Evolutionary conservation across 345 rosid genomes (phyloP), one percentile per base, ranked within the genome.

Genomic region (Ceriops zippeliana): DNA sequence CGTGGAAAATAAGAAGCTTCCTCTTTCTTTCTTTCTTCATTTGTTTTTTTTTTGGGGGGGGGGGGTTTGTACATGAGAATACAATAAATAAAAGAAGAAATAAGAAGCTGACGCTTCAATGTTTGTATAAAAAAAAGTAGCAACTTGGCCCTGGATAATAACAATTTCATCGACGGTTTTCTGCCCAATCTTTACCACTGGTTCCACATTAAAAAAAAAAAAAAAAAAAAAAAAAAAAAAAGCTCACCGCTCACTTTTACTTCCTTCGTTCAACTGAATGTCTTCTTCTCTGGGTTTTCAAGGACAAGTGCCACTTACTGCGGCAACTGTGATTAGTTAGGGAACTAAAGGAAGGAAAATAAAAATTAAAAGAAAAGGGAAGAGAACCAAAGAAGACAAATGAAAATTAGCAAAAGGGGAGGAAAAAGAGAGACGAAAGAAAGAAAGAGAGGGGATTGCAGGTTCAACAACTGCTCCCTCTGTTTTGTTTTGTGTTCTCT

Each of bases 381-480:
- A 58, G 53, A 73, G 37, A 34, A 34, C 37, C 37, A 7, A 34
- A 34, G 37, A 34, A 34, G 37, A 34, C 37, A 34, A 34, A 34
- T 34, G 37, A 34, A 7, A 34, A 34, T 34, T 34, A 7, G 37
- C 1, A 34, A 7, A 34, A 7, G 37, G 37, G 10, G 10, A 4
- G 46, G 5, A 5, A 31, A 31, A 31, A 31, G 6, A 31, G 6
- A 31, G 15, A 37, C 17, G 57, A 30, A 62, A 4, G 6, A 57
- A 2, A 31, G 24, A 15, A 34, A n/a, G 3, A 57, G 63, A 47
- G 52, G 3, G 46, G 15, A 24, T 24, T 24, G 26, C 26, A 24
- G 26, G 26, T 24, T 24, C 26, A 24, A 72, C 76, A 79, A 57
- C 80, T 76, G 77, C 78, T 72, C 66, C 22, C 11, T 70, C 65